phyloP scores from a whole-genome alignment of 495 filamentous ascomycete genomes.

The Evernia prunastri region DNA sequence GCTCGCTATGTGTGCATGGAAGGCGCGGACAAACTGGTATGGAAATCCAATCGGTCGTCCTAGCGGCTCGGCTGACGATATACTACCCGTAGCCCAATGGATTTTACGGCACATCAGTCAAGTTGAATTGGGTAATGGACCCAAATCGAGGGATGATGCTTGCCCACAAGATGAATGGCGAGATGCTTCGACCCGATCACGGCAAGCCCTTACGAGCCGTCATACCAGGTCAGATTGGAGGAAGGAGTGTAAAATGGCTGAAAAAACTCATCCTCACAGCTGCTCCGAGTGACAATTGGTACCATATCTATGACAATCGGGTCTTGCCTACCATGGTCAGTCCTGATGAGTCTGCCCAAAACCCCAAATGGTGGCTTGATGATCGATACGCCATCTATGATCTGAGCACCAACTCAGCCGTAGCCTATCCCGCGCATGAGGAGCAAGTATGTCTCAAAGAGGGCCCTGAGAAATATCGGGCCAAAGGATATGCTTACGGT shows the following conservation, averaged over 20 bases:
- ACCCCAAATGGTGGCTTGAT: constrained; percentile 80
- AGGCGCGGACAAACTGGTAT: constrained; percentile 74
- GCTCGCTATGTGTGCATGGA: constrained; percentile 91
- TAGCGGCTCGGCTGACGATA: not conserved
- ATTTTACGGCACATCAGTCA: constrained; percentile 82
- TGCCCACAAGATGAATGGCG: constrained; percentile 90
- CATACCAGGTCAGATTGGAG: constrained; percentile 90
- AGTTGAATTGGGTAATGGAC: constrained; percentile 85
- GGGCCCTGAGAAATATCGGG: constrained; percentile 50
- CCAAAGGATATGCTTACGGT: constrained; percentile 81
- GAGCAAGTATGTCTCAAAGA: constrained; percentile 55
- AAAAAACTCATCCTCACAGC: constrained; percentile 75
- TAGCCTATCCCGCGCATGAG: constrained; percentile 74
- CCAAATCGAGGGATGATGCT: constrained; percentile 81
- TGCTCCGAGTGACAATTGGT: constrained; percentile 86
- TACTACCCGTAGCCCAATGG: constrained; percentile 63
- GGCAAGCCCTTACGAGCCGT: constrained; percentile 79
- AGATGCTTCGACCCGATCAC: constrained; percentile 76
- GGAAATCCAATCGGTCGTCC: constrained; percentile 18
- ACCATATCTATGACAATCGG: constrained; percentile 91
- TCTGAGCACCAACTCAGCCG: constrained; percentile 80
- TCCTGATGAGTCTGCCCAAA: constrained; percentile 69
- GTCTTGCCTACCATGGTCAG: constrained; percentile 84
- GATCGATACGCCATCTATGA: constrained; percentile 95
- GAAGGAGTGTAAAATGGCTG: constrained; percentile 92